phyloP scores from a whole-genome alignment of 1,284 basidiomycete genomes.

The Microbotryum lychnidis-dioicae region DNA sequence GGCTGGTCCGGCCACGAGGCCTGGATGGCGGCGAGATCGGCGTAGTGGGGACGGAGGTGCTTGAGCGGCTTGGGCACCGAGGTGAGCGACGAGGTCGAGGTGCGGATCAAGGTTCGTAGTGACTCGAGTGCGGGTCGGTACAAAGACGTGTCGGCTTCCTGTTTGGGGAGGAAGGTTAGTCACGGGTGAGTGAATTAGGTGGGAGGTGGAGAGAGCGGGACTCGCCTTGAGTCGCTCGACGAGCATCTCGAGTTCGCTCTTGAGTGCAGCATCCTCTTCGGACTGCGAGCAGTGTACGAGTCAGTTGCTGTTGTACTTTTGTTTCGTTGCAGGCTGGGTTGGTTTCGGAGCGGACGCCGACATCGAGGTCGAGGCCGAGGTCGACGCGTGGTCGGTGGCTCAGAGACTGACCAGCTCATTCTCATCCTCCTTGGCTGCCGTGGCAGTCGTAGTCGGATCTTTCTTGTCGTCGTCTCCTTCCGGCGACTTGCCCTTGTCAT shows the following conservation, averaged over 20 bases:
- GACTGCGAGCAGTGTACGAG: constrained; percentile 25
- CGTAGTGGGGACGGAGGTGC: constrained; percentile 81
- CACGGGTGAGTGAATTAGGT: background rate
- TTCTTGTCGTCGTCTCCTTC: constrained; percentile 7
- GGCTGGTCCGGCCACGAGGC: constrained; percentile 58
- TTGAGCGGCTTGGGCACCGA: constrained; percentile 98
- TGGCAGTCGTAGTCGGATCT: constrained; percentile 3
- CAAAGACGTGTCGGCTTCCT: constrained; percentile 81
- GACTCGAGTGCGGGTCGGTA: constrained; percentile 90
- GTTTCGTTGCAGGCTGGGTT: background rate
- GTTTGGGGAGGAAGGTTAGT: constrained; percentile 1
- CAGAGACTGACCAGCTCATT: constrained; percentile 24
- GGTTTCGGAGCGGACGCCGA: constrained; percentile 1
- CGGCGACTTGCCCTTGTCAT: constrained; percentile 33
- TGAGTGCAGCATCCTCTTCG: constrained; percentile 91
- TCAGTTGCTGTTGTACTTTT: background rate
- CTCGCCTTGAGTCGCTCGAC: constrained; percentile 82
- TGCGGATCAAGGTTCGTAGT: constrained; percentile 84
- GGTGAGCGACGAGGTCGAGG: constrained; percentile 99
- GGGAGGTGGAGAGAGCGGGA: background rate
- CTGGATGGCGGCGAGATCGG: constrained; percentile 63
- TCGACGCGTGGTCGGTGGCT: background rate
- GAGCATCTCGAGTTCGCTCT: constrained; percentile 94
- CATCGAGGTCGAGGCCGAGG: background rate
- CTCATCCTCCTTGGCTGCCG: constrained; percentile 19